Base-by-base conservation (phyloP, 164 flowering plant genomes). In the Chloranthus sessilifolius region DNA sequence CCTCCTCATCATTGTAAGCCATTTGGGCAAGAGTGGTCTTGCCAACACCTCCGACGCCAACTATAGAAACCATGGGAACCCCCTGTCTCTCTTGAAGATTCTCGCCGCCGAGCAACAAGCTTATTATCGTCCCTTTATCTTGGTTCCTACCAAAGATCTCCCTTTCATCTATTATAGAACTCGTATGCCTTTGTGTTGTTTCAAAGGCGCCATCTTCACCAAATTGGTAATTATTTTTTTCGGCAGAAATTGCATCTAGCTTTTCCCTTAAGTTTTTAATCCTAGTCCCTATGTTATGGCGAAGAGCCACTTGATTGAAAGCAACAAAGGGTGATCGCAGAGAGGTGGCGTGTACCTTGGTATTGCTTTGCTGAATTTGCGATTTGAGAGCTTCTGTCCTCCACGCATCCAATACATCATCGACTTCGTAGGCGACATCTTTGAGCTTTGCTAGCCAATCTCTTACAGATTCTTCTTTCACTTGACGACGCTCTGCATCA, bases 11-110 rank as follows among this genome's bases (percentile, higher is more conserved):
- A 36, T 52, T 41, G 29, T 27, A 60, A 22, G 26, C 61, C 2
- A 29, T 7, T 22, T 52, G 61, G 2, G 68, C 68, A n/a, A 68
- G 62, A n/a, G 61, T 46, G 2, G 72, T 68, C 44, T 68, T 68
- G 14, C 72, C 72, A 9, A 68, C 21, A 4, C 72, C 72, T 1
- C 59, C 62, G 59, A 56, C 56, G 2, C 68, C 73, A 1, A 47
- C 52, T 1, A 68, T 37, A 5, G 65, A 52, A 26, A 63, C 42
- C 33, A 58, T 28, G 6, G 36, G 31, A 24, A 21, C 45, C n/a
- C n/a, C 17, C 1, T 1, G 2, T 14, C 48, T 14, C 22, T 16
- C 12, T 16, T 30, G 19, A 27, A 22, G n/a, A 45, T 19, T 38
- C 14, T 35, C 46, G 3, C 48, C 19, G 3, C 48, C 19, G 19